Base-by-base conservation (phyloP, 2,329 filamentous ascomycete genomes). In the Colletotrichum sp. region DNA sequence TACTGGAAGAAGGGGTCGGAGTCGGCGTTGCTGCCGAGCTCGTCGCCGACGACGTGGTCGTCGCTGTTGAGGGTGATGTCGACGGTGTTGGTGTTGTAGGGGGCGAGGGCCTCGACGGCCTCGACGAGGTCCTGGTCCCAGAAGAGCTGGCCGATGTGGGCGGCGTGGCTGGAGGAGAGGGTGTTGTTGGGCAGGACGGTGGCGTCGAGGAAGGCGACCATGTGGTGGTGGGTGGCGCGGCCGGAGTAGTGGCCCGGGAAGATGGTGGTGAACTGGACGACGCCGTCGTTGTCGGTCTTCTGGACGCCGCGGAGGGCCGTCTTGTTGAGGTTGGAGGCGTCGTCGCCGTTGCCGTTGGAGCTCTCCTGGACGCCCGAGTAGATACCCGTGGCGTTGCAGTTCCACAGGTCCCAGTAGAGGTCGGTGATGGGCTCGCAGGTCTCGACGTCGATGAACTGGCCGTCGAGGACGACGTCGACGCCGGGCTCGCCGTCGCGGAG, bases 1-100 rank as follows among this genome's bases (percentile, higher is more conserved):
- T 90, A 90, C 79, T 91, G 85, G 69, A 90, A 82, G 78, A 90
- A 85, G 2, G 90, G 90, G 78, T 90, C 88, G 71, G 88, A 88
- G 66, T 86, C 84, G 7, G 83, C 85, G 61, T 86, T 86, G 63
- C 15, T 26, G n/a, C 87, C 86, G 74, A 87, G 85, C 79, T 85
- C 81, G 28, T 36, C 71, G 24, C 84, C 78, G 59, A 89, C 85
- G 65, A 90, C 87, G n/a, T 77, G 75, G 79, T 92, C 90, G 1
- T 88, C 82, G 16, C 55, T 57, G 71, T 76, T 76, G 63, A 65
- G 65, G 15, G 74, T 74, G 9, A 55, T 16, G n/a, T 36, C 59
- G 61, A 66, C 59, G 18, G 52, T 67, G 70, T 73, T 76, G 30
- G 52, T 67, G 74, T 52, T 74, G 74, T 76, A 76, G 24, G 70